Conservation (phyloP, 805 yeast species). For the Metschnikowia borealis region DNA sequence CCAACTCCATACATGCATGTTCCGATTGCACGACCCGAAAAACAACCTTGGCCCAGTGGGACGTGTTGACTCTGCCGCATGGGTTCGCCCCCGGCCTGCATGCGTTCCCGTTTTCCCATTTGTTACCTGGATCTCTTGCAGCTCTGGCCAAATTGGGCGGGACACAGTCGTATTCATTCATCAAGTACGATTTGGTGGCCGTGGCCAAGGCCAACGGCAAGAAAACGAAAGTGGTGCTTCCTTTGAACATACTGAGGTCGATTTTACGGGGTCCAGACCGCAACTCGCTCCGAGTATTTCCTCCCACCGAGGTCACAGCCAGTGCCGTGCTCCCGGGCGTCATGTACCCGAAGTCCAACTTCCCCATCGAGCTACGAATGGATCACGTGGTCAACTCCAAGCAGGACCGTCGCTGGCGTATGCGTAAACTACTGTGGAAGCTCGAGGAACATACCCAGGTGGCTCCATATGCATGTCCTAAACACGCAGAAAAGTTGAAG, state of each 20-base stretch:
- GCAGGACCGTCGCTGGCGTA: slow-evolving; percentile 75
- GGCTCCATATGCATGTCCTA: slow-evolving; percentile 52
- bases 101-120: slow-evolving; percentile 87
- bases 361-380: slow-evolving; percentile 76
- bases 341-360: slow-evolving; percentile 79
- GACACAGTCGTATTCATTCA: slow-evolving; percentile 42
- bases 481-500: slow-evolving; percentile 51
- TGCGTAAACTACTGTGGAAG: slow-evolving; percentile 86
- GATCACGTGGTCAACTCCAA: slow-evolving; percentile 59
- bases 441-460: slow-evolving; percentile 78
- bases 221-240: slow-evolving; percentile 45
- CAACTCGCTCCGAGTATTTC: slow-evolving; percentile 85
- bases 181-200: slow-evolving; percentile 77
- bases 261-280: slow-evolving; percentile 78
- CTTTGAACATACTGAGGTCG: slow-evolving; percentile 72
- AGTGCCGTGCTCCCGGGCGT: slow-evolving; percentile 86
- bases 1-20: slow-evolving; percentile 49
- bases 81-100: slow-evolving; percentile 67
- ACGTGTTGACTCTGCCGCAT: slow-evolving; percentile 58
- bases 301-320: slow-evolving; percentile 90
- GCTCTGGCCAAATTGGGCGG: slow-evolving; percentile 69
- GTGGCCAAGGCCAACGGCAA: slow-evolving; percentile 30
- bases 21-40: slow-evolving; percentile 50
- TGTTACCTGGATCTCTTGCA: slow-evolving; percentile 84
- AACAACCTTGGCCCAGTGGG: slow-evolving; percentile 82